Percentiles rank a stretch among this genome's conserved stretches.
Evolutionary conservation across 1,139 yeast genomes (phyloP).

Genomic region (Hemisphaericaspora lyxosophila): DNA sequence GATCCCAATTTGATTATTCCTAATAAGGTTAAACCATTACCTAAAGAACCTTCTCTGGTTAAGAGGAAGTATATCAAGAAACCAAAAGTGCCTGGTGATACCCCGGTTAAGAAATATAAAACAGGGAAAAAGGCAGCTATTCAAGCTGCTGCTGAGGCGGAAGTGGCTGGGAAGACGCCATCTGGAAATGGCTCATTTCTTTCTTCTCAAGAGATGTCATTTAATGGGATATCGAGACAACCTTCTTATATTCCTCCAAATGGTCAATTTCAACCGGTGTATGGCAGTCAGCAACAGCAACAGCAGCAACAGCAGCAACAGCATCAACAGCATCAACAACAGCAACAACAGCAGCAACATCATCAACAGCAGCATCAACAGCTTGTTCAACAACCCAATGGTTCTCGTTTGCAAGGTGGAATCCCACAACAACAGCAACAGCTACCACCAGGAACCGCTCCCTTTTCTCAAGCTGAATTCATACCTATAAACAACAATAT

Average conservation of each 20-base stretch:
- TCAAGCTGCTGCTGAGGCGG: conserved; percentile 15
- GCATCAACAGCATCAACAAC: conserved; percentile 9
- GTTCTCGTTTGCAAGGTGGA: conserved; percentile 1
- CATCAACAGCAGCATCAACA: conserved; percentile 13
- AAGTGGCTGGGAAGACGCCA: conserved; percentile 12
- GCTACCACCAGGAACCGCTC: conserved; percentile 19
- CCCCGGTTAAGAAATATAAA: conserved; percentile 36
- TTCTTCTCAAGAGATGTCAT: conserved; percentile 21
- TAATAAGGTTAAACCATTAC: conserved; percentile 44
- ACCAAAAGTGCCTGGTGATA: conserved; percentile 34
- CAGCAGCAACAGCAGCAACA: conserved; percentile 19
- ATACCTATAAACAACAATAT: conserved; percentile 15
- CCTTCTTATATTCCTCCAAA: conserved; percentile 9
- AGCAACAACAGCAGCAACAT: too few relatives aligned
- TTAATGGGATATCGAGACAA: conserved; percentile 17
- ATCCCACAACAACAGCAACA: conserved; percentile 14
- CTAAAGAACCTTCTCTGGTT: conserved; percentile 46
- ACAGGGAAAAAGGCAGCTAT: conserved; percentile 15
- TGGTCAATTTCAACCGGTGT: conserved; percentile 11
- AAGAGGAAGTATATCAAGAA: conserved; percentile 46
- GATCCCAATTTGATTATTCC: conserved; percentile 50
- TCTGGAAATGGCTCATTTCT: conserved; percentile 9
- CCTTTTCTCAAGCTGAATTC: conserved; percentile 30
- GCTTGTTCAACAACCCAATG: conserved; percentile 2
- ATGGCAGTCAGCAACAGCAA: conserved; percentile 4